These are phyloP conservation scores for Tolypocladium ophioglossoides DNA, from an alignment of 2,329 filamentous ascomycete species.

Conservation along the genomic window DNA sequence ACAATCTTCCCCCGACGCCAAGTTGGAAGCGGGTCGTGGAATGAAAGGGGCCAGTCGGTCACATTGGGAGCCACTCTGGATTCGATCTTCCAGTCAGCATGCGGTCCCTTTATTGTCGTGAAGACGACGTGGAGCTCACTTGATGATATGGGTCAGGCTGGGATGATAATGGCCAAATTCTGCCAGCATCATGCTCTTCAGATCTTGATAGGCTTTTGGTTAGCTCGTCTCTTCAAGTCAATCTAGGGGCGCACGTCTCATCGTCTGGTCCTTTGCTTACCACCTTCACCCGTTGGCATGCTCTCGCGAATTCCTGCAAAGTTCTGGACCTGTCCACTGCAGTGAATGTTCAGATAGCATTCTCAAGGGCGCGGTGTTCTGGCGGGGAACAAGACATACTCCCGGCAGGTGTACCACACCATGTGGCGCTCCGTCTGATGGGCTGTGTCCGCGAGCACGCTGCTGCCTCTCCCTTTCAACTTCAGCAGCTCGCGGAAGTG, in stretches of 20 bases:
- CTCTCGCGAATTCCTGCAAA: constrained; percentile 3
- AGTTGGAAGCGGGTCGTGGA: background rate
- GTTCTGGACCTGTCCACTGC: constrained; percentile 3
- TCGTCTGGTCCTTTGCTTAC: too few species aligned
- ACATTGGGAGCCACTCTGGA: background rate
- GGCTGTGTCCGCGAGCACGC: constrained; percentile 2
- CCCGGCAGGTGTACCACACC: constrained; percentile 5
- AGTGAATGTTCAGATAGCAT: background rate
- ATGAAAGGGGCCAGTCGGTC: constrained; percentile 3
- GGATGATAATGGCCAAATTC: constrained; percentile 4
- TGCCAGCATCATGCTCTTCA: constrained; percentile 1
- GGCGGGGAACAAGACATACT: background rate
- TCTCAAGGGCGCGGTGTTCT: background rate
- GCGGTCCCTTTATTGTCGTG: too few species aligned
- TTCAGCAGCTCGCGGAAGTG: background rate
- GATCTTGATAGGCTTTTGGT: background rate
- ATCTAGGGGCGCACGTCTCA: background rate
- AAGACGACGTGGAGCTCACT: background rate
- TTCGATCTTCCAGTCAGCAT: background rate
- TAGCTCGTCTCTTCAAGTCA: background rate
- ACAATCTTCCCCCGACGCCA: constrained; percentile 3
- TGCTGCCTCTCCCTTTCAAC: background rate
- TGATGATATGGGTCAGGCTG: background rate
- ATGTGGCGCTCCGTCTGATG: constrained; percentile 1
- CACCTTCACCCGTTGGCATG: too few species aligned